These are phyloP conservation scores for Phaeosphaeriaceae sp. DNA, from an alignment of 2,329 filamentous ascomycete genomes.

Conservation along the genomic window DNA sequence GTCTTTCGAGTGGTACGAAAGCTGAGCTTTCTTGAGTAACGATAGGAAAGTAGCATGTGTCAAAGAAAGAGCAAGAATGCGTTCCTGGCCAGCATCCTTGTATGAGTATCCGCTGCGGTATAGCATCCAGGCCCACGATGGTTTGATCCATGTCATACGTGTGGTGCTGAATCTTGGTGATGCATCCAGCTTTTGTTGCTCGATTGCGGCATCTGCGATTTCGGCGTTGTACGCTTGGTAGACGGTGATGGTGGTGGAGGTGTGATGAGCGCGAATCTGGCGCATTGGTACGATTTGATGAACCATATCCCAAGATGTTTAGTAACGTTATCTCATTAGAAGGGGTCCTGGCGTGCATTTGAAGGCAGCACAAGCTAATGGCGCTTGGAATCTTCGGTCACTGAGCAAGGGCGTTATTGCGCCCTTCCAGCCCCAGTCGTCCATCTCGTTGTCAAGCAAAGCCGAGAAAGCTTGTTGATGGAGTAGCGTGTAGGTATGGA, in stretches of 20 bases:
- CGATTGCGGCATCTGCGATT: conserved; percentile 63
- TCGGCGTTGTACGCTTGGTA: conserved; percentile 66
- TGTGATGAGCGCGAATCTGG: conserved; percentile 62
- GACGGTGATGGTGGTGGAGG: conserved; percentile 62
- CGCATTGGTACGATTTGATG: conserved; percentile 34
- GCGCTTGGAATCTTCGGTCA: background rate
- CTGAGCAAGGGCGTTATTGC: background rate
- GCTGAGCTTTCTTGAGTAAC: conserved; percentile 51
- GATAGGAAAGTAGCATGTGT: conserved; percentile 58
- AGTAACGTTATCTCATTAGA: background rate
- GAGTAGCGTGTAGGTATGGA: background rate
- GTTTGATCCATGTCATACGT: conserved; percentile 72
- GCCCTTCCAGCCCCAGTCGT: no score
- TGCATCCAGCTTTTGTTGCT: conserved; percentile 59
- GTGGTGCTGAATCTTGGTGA: conserved; percentile 60
- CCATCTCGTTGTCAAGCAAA: background rate
- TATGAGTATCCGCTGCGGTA: conserved; percentile 67
- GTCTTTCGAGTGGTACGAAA: conserved; percentile 11
- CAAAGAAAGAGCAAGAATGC: conserved; percentile 65
- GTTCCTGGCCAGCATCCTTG: conserved; percentile 63
- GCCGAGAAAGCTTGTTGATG: background rate
- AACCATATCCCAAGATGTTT: background rate
- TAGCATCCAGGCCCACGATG: conserved; percentile 69
- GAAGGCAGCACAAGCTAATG: background rate
- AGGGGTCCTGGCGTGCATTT: background rate